Conservation (phyloP, 2,329 filamentous ascomycete genomes). For the Claviceps paspali region DNA sequence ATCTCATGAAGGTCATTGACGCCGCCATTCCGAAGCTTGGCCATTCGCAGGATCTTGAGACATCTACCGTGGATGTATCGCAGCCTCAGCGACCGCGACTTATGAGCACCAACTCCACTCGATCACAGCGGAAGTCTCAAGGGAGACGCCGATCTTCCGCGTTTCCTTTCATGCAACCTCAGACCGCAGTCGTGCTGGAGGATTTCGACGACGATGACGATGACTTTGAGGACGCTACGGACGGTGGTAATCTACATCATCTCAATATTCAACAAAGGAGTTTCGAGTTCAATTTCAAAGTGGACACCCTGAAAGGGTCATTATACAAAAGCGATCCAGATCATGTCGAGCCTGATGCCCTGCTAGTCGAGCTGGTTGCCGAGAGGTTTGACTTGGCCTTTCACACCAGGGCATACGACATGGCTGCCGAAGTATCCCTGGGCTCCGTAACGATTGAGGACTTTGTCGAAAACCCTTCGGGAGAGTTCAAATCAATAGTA, state of each 20-base stretch:
- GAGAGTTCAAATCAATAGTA: conserved; percentile 95
- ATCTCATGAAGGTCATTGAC: conserved; percentile 87
- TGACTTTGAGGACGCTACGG: conserved; percentile 50
- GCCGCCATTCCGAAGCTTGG: conserved; percentile 79
- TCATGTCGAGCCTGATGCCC: conserved; percentile 55
- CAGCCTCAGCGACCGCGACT: conserved; percentile 25
- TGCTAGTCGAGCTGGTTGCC: conserved; percentile 83
- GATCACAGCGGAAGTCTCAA: conserved; percentile 26
- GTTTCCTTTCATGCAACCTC: conserved; percentile 56
- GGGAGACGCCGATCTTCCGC: conserved; percentile 50
- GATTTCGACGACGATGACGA: conserved; percentile 57
- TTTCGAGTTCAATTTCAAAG: conserved; percentile 94
- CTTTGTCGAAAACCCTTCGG: conserved; percentile 75
- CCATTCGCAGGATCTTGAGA: conserved; percentile 18
- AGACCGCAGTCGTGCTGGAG: conserved; percentile 66
- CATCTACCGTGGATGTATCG: conserved; percentile 11
- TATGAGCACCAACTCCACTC: conserved; percentile 29
- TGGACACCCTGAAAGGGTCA: conserved; percentile 86
- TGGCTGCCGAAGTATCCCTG: conserved; percentile 81
- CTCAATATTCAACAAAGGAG: conserved; percentile 72
- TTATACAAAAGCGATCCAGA: conserved; percentile 77
- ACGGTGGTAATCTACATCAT: conserved; percentile 38
- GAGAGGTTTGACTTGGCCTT: conserved; percentile 79
- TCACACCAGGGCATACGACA: conserved; percentile 77
- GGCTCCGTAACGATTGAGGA: conserved; percentile 83